phyloP scores from a whole-genome alignment of 208 protist species.

The Acanthamoeba lugdunensis region DNA sequence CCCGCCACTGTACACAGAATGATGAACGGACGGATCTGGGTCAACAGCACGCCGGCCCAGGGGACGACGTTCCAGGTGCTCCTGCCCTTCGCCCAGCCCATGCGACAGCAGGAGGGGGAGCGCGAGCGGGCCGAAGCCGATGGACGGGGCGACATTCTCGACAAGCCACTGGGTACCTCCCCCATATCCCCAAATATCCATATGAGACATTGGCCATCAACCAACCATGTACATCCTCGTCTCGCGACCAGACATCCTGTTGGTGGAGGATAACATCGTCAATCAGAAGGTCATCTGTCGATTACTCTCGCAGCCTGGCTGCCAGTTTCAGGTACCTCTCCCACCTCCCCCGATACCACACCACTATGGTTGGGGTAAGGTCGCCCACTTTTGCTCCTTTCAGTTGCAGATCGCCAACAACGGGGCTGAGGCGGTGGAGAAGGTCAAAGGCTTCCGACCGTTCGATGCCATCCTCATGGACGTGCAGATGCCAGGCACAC shows the following conservation, averaged over 20 bases:
- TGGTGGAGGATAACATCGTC: slow-evolving; percentile 50
- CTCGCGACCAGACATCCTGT: not conserved
- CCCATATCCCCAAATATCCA: too few relatives aligned
- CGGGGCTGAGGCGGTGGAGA: slow-evolving; percentile 18
- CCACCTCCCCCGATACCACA: not conserved
- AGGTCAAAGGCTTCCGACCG: not conserved
- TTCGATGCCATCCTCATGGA: slow-evolving; percentile 21
- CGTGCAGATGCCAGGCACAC: not conserved
- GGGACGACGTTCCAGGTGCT: slow-evolving; percentile 9
- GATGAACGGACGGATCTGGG: slow-evolving; percentile 38
- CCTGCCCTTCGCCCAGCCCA: not conserved
- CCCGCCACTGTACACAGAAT: not conserved
- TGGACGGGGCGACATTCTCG: not conserved
- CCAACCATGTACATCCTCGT: not conserved
- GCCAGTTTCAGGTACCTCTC: not conserved
- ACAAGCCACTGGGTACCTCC: not conserved
- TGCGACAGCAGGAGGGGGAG: not conserved
- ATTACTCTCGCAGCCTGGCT: not conserved
- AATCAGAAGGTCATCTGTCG: slow-evolving; percentile 59
- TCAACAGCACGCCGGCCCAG: not conserved
- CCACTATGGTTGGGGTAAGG: not conserved
- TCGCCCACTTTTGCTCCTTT: not conserved
- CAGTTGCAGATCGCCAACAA: slow-evolving; percentile 24
- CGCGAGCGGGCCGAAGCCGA: not conserved
- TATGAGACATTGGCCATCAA: too few relatives aligned